Percentiles rank a stretch among this genome's conserved stretches.
These are phyloP conservation scores for Parmelia sp. DNA, from an alignment of 495 filamentous ascomycete species.

Conservation along the genomic window DNA sequence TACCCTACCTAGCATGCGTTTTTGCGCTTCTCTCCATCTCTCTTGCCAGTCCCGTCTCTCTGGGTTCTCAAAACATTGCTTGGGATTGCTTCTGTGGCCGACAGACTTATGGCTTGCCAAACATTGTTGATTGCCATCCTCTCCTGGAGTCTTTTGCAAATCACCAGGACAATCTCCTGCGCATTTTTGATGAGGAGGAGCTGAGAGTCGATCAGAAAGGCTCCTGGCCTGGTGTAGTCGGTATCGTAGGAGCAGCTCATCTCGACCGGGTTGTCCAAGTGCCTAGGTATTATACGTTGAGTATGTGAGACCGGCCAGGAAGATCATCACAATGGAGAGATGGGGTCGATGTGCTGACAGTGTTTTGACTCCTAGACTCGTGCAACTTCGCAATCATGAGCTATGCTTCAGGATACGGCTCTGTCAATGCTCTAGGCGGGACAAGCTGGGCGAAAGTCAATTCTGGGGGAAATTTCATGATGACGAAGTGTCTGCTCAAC, in stretches of 20 bases:
- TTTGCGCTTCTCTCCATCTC: neutral
- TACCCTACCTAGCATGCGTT: neutral
- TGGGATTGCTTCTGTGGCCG: constrained; percentile 6
- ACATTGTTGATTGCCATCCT: constrained; percentile 8
- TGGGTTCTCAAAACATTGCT: neutral
- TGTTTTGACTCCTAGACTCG: neutral
- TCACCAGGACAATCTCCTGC: neutral
- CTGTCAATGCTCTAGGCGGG: neutral
- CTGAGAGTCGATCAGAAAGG: constrained; percentile 4
- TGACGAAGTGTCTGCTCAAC: constrained; percentile 5
- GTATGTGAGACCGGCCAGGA: neutral
- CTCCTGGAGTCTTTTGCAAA: constrained; percentile 13
- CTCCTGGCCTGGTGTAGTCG: constrained; percentile 9
- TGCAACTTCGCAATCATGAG: constrained; percentile 14
- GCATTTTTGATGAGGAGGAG: constrained; percentile 15
- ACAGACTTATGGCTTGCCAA: constrained; percentile 11
- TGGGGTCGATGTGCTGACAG: neutral
- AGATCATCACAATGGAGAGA: neutral
- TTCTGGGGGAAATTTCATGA: neutral
- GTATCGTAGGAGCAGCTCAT: neutral
- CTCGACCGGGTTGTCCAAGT: constrained; percentile 3
- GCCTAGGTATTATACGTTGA: constrained; percentile 10
- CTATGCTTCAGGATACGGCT: neutral
- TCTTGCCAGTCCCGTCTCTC: neutral
- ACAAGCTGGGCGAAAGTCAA: constrained; percentile 12